Percentiles rank a stretch among this genome's conserved stretches.
These are phyloP conservation scores for Fonsecaea erecta DNA, from an alignment of 2,329 filamentous ascomycete genomes.

Conservation along the genomic window DNA sequence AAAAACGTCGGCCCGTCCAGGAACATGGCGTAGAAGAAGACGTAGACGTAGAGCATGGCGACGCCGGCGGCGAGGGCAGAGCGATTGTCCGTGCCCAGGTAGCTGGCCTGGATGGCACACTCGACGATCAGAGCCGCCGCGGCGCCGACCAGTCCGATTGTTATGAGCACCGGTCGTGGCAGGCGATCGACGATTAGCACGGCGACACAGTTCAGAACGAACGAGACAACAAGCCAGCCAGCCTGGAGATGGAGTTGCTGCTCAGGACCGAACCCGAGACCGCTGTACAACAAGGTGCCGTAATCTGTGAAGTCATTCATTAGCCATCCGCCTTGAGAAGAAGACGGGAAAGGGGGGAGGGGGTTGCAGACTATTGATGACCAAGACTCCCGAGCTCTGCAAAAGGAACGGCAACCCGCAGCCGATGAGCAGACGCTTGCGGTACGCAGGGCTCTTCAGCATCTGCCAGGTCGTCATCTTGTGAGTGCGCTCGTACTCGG, in stretches of 20 bases:
- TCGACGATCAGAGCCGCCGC: too few species aligned
- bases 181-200: slow-evolving; percentile 13
- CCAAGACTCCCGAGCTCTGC: slow-evolving; percentile 41
- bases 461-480: not conserved
- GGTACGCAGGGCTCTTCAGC: slow-evolving; percentile 8
- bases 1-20: not conserved
- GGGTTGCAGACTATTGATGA: slow-evolving; percentile 44
- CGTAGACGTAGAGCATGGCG: slow-evolving; percentile 47
- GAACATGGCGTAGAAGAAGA: slow-evolving; percentile 46
- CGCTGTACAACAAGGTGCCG: slow-evolving; percentile 49
- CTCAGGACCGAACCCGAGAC: slow-evolving; percentile 49
- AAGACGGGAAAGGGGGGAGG: not conserved
- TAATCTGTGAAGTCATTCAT: slow-evolving; percentile 38
- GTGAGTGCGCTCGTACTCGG: not conserved
- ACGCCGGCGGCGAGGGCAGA: slow-evolving; percentile 42
- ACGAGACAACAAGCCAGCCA: slow-evolving; percentile 15
- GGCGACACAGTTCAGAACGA: not conserved
- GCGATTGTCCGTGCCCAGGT: slow-evolving; percentile 41
- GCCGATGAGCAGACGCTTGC: slow-evolving; percentile 7
- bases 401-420: not conserved
- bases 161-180: slow-evolving; percentile 6
- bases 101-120: slow-evolving; percentile 20
- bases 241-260: slow-evolving; percentile 9
- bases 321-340: not conserved
- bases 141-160: slow-evolving; percentile 39